These are phyloP conservation scores for Dactylis glomerata DNA, from an alignment of 176 grass and related monocot genomes.

Conservation along the genomic window DNA sequence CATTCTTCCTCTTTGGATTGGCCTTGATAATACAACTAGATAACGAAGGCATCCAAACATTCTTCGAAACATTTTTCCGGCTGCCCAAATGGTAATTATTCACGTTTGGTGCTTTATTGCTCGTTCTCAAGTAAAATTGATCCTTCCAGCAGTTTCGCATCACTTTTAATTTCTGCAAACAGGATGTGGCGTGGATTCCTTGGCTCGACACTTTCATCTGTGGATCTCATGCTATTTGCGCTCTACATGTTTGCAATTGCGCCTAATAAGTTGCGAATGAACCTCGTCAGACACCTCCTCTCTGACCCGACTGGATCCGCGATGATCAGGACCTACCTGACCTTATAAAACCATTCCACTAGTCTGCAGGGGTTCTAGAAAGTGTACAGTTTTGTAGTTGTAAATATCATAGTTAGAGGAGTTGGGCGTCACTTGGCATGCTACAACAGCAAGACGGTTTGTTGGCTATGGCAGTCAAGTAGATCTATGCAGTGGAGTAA, in stretches of 20 bases:
- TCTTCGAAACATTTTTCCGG: constrained; percentile 83
- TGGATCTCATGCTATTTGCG: constrained; percentile 84
- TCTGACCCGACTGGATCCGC: constrained; percentile 66
- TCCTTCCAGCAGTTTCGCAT: neutral
- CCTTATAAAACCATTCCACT: constrained; percentile 40
- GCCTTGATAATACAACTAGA: constrained; percentile 85
- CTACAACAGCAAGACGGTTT: neutral
- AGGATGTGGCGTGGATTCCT: constrained; percentile 99
- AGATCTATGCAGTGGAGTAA: neutral
- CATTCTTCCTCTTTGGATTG: constrained; percentile 96
- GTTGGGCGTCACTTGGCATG: neutral
- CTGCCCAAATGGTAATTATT: constrained; percentile 77
- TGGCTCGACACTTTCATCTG: constrained; percentile 80
- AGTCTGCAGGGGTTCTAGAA: neutral
- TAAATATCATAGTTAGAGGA: constrained; percentile 44
- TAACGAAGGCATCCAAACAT: constrained; percentile 88
- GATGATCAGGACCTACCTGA: constrained; percentile 89
- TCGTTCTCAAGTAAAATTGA: neutral
- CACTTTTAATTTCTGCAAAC: constrained; percentile 23
- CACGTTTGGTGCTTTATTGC: neutral
- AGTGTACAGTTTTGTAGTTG: constrained; percentile 75
- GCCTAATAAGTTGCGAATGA: constrained; percentile 84
- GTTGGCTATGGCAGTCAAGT: neutral
- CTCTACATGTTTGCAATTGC: constrained; percentile 95
- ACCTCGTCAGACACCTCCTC: constrained; percentile 80